A percentile compares a stretch with the other conserved stretches of the same genome.
Evolutionary conservation across 192 early-diverging fungal species (phyloP).

Genomic region (Phlyctochytrium planicorne): DNA sequence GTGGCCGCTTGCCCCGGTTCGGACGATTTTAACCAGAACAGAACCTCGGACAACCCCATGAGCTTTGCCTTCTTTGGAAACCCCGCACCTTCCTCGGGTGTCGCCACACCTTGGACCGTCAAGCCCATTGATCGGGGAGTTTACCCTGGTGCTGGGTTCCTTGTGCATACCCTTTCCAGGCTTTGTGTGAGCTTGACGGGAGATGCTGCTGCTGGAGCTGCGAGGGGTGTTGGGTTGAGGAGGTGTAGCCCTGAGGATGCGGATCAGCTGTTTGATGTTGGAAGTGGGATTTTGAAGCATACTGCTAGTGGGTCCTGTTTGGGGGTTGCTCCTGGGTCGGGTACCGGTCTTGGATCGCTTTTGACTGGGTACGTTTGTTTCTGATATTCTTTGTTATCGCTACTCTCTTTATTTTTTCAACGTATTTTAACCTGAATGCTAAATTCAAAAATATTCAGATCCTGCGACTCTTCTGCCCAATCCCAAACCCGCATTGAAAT

Average conservation of each 20-base stretch:
- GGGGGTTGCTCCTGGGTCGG: neutral
- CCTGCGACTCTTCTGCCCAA: no score
- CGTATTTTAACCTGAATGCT: no score
- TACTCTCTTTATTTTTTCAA: no score
- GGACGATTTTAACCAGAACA: neutral
- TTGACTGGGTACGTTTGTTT: no score
- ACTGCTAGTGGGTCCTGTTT: neutral
- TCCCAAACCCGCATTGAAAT: neutral
- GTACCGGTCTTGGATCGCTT: neutral
- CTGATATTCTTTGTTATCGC: no score
- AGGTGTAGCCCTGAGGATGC: neutral
- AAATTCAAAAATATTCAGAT: no score
- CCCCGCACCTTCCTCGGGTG: neutral
- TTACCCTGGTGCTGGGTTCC: neutral
- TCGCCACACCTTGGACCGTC: no score
- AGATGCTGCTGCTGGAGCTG: neutral
- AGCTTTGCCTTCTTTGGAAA: neutral
- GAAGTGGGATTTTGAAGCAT: neutral
- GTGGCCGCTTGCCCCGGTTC: neutral
- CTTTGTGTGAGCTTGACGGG: neutral
- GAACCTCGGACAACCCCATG: neutral
- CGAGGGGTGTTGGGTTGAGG: neutral
- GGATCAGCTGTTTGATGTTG: neutral
- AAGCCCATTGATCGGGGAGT: neutral
- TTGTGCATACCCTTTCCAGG: neutral